phyloP scores from a whole-genome alignment of 495 filamentous ascomycete genomes.

The Neurospora sp. region DNA sequence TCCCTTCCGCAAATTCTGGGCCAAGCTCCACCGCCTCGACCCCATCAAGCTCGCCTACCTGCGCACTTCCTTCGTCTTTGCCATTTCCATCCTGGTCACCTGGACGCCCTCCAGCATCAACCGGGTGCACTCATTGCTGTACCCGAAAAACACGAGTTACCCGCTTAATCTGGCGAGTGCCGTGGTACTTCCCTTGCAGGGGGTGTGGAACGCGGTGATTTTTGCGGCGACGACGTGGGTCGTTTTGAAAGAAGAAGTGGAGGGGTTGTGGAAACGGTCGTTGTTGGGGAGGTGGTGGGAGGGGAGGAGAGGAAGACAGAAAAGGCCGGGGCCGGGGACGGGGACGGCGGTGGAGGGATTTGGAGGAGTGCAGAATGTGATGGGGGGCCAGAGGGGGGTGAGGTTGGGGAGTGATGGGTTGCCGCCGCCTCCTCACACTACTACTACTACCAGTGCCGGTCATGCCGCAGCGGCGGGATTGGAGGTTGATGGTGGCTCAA shows the following conservation, averaged over 20 bases:
- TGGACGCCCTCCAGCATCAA: conserved; percentile 79
- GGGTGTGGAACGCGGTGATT: conserved; percentile 76
- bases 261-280: background rate
- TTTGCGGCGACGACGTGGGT: conserved; percentile 53
- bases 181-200: conserved; percentile 72
- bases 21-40: conserved; percentile 37
- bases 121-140: conserved; percentile 56
- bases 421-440: background rate
- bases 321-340: background rate
- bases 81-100: conserved; percentile 65
- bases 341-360: too few relatives aligned
- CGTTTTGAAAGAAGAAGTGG: conserved; percentile 21
- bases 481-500: too few relatives aligned
- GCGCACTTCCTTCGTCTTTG: conserved; percentile 73
- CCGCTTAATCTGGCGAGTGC: conserved; percentile 58
- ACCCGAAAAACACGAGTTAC: conserved; percentile 49
- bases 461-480: too few relatives aligned
- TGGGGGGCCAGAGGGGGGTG: background rate
- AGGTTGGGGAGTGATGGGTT: background rate
- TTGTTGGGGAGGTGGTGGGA: background rate
- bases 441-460: background rate
- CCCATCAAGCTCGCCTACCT: conserved; percentile 65
- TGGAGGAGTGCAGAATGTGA: background rate
- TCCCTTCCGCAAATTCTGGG: conserved; percentile 11
- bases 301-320: background rate